Base-by-base conservation (phyloP, 805 yeast genomes). In the Huiozyma sinensis region DNA sequence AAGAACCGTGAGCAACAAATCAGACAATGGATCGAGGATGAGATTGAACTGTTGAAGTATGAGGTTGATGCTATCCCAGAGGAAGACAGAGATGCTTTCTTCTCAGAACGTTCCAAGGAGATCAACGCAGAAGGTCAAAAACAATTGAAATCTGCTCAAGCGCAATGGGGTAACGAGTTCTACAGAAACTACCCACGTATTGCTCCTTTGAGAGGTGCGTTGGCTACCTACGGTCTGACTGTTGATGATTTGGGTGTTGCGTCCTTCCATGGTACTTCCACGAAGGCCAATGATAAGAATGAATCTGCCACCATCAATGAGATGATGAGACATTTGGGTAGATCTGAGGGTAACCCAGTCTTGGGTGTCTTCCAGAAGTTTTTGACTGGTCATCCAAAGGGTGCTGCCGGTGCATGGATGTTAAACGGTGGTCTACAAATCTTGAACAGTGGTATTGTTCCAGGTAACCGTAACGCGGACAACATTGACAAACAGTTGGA, bases 341-440 rank as follows among this genome's bases (percentile, higher is more conserved):
- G 99, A 72, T 71, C 95, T 45, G 88, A 85, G 71, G 99, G 99
- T 71, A 94, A 92, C 72, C 95, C 98, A 50, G 89, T 94, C 41
- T 75, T 83, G 56, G 97, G 97, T 77, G 94, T 92, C 44, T 90
- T 94, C 95, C 99, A 92, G 72, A 92, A 92, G 71, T 92, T 77
- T 79, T 78, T 92, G 63, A 92, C 99, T 58, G 99, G 99, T 71
- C 99, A 92, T 75, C 98, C 98, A 59, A 92, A 92, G 84, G 99
- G 99, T 78, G 98, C 98, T 58, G 99, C 99, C 46, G 99, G 97
- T 76, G 97, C 99, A 47, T 92, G 98, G 98, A 92, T 92, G 98
- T 71, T 92, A 77, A 94, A 92, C 68, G 99, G 99, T 69, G 95
- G 87, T 46, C 71, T 92, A 55, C 99, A 92, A 73, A 81, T 89